Percentiles rank a stretch among this genome's conserved stretches.
Evolutionary conservation across 2,329 filamentous ascomycete species (phyloP).

Genomic region (Aspergillus ruber): DNA sequence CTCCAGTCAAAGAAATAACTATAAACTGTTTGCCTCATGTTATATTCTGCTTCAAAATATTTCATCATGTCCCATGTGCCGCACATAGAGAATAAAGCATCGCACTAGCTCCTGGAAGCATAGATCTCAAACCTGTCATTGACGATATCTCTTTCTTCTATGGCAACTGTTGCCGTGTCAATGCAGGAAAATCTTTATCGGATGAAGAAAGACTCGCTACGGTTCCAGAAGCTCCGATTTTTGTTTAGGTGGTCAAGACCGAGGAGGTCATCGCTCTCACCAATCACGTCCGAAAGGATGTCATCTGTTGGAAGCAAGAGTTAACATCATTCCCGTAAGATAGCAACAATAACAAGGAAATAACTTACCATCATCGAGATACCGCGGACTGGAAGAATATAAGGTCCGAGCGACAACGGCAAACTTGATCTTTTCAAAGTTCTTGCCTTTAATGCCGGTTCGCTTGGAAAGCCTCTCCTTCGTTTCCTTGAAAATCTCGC

Average conservation of each 20-base stretch:
- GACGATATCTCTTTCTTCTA: no score
- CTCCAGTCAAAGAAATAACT: neutral
- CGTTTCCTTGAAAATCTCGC: conserved; percentile 81
- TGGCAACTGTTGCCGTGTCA: neutral
- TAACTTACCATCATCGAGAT: conserved; percentile 76
- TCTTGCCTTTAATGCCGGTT: conserved; percentile 93
- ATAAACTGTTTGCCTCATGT: no score
- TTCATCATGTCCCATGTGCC: no score
- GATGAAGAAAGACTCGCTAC: conserved; percentile 60
- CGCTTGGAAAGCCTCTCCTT: conserved; percentile 91
- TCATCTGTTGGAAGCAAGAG: conserved; percentile 31
- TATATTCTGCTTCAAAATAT: no score
- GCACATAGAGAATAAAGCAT: no score
- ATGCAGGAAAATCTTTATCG: conserved; percentile 33
- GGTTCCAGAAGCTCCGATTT: conserved; percentile 52
- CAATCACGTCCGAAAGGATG: conserved; percentile 52
- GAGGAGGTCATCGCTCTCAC: conserved; percentile 73
- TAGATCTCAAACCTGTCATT: no score
- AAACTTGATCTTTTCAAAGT: conserved; percentile 98
- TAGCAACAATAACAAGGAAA: neutral
- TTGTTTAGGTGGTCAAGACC: conserved; percentile 60
- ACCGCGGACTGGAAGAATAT: conserved; percentile 71
- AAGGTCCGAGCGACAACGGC: conserved; percentile 64
- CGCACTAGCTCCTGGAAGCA: no score
- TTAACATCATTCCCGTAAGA: neutral